A percentile compares a stretch with the other conserved stretches of the same genome.
These are phyloP conservation scores for Aureoboletus auriporus DNA, from an alignment of 768 basidiomycete species.

Conservation along the genomic window DNA sequence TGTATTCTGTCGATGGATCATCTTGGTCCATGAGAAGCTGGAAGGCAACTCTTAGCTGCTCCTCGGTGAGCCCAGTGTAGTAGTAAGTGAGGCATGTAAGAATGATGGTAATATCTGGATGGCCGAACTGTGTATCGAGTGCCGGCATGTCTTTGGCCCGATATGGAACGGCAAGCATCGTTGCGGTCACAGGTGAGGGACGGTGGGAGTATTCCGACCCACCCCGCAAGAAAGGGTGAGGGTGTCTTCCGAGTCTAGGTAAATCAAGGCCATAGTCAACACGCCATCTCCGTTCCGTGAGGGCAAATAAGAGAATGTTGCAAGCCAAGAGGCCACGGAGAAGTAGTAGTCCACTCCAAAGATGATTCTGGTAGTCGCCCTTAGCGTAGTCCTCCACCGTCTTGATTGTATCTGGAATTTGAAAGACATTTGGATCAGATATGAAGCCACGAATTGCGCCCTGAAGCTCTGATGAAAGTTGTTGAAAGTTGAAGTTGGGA, in stretches of 20 bases:
- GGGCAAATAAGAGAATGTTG: slow-evolving; percentile 21
- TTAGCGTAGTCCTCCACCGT: slow-evolving; percentile 2
- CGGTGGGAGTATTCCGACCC: too few species aligned
- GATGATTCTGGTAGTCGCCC: too few species aligned
- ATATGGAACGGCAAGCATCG: slow-evolving; percentile 31
- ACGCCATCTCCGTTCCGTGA: slow-evolving; percentile 29
- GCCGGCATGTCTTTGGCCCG: slow-evolving; percentile 34
- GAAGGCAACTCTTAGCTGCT: background rate
- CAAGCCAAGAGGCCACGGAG: slow-evolving; percentile 30
- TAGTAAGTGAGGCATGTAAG: slow-evolving; percentile 19
- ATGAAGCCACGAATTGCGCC: slow-evolving; percentile 13
- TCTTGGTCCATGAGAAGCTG: background rate
- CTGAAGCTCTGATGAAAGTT: background rate
- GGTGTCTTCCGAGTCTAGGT: background rate
- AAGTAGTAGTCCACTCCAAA: slow-evolving; percentile 13
- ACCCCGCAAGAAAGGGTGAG: too few species aligned
- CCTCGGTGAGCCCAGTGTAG: background rate
- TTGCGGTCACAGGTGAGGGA: background rate
- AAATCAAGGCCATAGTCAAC: slow-evolving; percentile 28
- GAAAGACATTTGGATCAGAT: background rate
- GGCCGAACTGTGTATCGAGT: slow-evolving; percentile 30
- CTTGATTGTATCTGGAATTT: background rate
- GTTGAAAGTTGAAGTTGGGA: slow-evolving; percentile 6
- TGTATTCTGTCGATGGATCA: background rate
- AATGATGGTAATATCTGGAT: slow-evolving; percentile 32